phyloP scores from a whole-genome alignment of 2,329 filamentous ascomycete species.

The Talaromyces sp. region DNA sequence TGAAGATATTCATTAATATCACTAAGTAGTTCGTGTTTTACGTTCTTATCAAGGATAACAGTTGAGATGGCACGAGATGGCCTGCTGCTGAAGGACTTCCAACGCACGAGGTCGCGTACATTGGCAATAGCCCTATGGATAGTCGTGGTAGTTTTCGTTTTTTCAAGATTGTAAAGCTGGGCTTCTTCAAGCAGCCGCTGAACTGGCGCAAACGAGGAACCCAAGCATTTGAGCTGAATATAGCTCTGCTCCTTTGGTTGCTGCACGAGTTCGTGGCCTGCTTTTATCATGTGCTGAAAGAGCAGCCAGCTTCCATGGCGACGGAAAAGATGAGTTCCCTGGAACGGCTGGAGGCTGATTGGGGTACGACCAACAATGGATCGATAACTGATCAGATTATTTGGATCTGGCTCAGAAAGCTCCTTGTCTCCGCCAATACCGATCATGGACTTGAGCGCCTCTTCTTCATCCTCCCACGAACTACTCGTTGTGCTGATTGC shows the following conservation, averaged over 20 bases:
- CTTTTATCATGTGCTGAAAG: constrained; percentile 7
- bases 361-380: constrained; percentile 11
- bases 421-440: constrained; percentile 1
- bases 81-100: constrained; percentile 56
- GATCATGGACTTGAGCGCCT: constrained; percentile 22
- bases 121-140: constrained; percentile 52
- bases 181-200: constrained; percentile 36
- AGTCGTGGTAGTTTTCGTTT: constrained; percentile 42
- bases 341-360: constrained; percentile 22
- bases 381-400: constrained; percentile 13
- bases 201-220: constrained; percentile 11
- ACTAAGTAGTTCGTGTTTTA: constrained; percentile 61
- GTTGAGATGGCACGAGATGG: constrained; percentile 69
- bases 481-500: constrained; percentile 53
- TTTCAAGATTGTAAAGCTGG: constrained; percentile 48
- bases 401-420: constrained; percentile 6
- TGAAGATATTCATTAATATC: constrained; percentile 78
- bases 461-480: constrained; percentile 48
- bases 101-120: constrained; percentile 36
- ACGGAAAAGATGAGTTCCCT: constrained; percentile 14
- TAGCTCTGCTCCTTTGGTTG: constrained; percentile 4
- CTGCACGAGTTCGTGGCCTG: constrained; percentile 2
- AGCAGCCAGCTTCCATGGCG: constrained; percentile 14
- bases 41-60: constrained; percentile 63
- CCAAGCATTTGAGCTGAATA: constrained; percentile 15